Conservation (phyloP, 2,329 filamentous ascomycete genomes). For the Pleurostoma richardsiae region DNA sequence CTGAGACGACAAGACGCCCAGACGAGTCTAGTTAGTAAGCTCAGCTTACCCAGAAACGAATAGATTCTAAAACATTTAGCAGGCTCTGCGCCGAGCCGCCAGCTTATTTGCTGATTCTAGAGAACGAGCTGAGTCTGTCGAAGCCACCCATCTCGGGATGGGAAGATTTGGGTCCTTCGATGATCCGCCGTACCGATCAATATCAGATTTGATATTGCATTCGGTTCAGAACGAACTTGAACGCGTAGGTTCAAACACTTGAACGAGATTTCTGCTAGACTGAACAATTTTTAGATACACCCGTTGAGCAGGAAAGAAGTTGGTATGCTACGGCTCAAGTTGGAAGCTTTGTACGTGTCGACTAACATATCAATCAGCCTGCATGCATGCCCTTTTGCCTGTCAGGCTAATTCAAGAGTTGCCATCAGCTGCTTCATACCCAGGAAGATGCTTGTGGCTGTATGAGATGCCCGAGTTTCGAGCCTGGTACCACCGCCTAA, state of each 20-base stretch:
- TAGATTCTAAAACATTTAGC: slow-evolving; percentile 1
- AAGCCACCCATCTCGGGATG: slow-evolving; percentile 32
- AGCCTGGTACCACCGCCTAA: slow-evolving; percentile 21
- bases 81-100: slow-evolving; percentile 17
- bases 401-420: not conserved
- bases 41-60: not conserved
- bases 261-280: slow-evolving; percentile 8
- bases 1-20: not conserved
- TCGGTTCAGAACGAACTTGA: slow-evolving; percentile 14
- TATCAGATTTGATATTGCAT: slow-evolving; percentile 12
- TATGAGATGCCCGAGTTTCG: slow-evolving; percentile 22
- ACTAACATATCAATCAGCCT: not conserved
- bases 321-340: slow-evolving; percentile 2
- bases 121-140: slow-evolving; percentile 24
- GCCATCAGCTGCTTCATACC: slow-evolving; percentile 13
- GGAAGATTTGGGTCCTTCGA: slow-evolving; percentile 28
- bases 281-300: too few relatives aligned
- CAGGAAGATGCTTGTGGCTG: slow-evolving; percentile 23
- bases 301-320: slow-evolving; percentile 1
- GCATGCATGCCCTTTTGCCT: not conserved
- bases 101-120: slow-evolving; percentile 22
- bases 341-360: too few relatives aligned
- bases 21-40: slow-evolving; percentile 2
- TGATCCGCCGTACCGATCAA: slow-evolving; percentile 18
- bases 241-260: slow-evolving; percentile 2